Evolutionary conservation across 2,329 filamentous ascomycete genomes (phyloP), one percentile per base, ranked within the genome.

Genomic region (Didymella arachidicola): DNA sequence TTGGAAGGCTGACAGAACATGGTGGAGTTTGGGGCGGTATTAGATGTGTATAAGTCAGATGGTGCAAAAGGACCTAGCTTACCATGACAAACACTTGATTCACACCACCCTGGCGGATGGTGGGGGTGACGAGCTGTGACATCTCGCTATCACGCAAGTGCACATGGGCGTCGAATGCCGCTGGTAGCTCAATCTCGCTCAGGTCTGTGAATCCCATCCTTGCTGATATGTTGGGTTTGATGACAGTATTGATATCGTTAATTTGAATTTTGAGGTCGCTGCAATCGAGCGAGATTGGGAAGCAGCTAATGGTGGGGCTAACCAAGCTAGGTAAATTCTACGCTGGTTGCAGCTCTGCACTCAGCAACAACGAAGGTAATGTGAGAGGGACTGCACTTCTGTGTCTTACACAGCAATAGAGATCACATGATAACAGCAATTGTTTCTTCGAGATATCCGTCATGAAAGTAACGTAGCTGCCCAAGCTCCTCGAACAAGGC

Each of bases 81-180:
- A 82, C 80, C 81, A 84, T 84, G 30, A 84, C 82, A 73, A 79
- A 84, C 36, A 84, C 82, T 30, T 80, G 82, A 69, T 84, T 81
- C 60, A 82, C 81, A 61, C 82, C 82, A 59, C 82, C 83, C 60
- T 76, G 65, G 48, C 82, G 78, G 64, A 84, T 82, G 22, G 80
- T 82, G 4, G 80, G 80, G 30, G 79, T 80, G 51, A 84, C 81
- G 1, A 81, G 72, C 69, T 81, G 78, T 61, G 80, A 79, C 82
- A 84, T 84, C 29, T 79, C 77, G 16, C 80, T 80, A 72, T 84
- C 81, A 30, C 83, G 77, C 46, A 85, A 71, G 66, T 84, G 83
- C 44, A 84, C 82, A 62, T 80, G 81, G 57, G 82, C 80, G 51
- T 83, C 81, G 50, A 81, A 81, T 25, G 80, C 78, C n/a, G 80